phyloP scores from a whole-genome alignment of 106 monocot species.

The Iris macrosiphon region DNA sequence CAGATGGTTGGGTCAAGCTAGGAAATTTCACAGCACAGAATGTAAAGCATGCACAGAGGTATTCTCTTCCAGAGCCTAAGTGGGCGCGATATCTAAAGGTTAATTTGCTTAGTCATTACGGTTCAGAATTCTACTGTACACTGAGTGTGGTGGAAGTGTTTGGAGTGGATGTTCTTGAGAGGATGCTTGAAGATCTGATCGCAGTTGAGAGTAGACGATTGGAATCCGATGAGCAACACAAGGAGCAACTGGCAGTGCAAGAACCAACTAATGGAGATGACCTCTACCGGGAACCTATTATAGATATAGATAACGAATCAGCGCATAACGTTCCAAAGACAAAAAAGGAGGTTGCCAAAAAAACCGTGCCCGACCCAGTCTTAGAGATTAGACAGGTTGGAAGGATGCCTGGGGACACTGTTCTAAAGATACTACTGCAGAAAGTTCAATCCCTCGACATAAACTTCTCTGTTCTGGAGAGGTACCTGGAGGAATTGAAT shows the following conservation, averaged over 20 bases:
- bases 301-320: slow-evolving; percentile 15
- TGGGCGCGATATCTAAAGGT: slow-evolving; percentile 78
- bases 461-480: slow-evolving; percentile 70
- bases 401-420: slow-evolving; percentile 79
- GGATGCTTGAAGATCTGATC: slow-evolving; percentile 77
- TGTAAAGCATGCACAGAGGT: slow-evolving; percentile 66
- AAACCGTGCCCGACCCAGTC: slow-evolving; percentile 16
- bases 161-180: slow-evolving; percentile 87
- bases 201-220: slow-evolving; percentile 28
- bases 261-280: slow-evolving; percentile 11
- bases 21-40: slow-evolving; percentile 69
- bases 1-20: slow-evolving; percentile 61
- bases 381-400: slow-evolving; percentile 36
- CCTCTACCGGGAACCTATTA: slow-evolving; percentile 7
- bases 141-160: slow-evolving; percentile 66
- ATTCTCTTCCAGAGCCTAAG: slow-evolving; percentile 55
- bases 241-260: slow-evolving; percentile 14
- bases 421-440: slow-evolving; percentile 80
- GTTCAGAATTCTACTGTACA: slow-evolving; percentile 78
- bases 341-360: slow-evolving; percentile 19
- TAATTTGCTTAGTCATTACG: slow-evolving; percentile 68
- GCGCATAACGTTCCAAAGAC: slow-evolving; percentile 17
- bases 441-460: slow-evolving; percentile 66
- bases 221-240: slow-evolving; percentile 29
- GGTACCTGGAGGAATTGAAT: slow-evolving; percentile 74